Evolutionary conservation across 148 eudicot genomes (phyloP).

Genomic region (Cornus florida): DNA sequence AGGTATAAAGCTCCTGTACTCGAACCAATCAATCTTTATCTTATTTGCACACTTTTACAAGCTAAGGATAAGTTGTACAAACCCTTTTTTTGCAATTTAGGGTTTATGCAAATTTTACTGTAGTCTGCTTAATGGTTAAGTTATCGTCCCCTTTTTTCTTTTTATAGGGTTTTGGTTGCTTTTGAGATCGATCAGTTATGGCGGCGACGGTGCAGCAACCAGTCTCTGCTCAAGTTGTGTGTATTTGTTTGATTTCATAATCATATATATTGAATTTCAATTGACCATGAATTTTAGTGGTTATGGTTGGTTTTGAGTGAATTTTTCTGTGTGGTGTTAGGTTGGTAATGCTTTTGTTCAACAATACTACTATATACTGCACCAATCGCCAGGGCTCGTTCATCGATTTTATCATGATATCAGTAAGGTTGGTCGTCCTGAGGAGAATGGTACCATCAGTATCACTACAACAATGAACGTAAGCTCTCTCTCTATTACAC

Average conservation of each 20-base stretch:
- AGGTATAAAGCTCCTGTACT: background rate
- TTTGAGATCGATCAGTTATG: constrained; percentile 16
- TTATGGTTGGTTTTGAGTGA: background rate
- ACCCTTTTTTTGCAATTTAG: background rate
- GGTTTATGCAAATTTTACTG: background rate
- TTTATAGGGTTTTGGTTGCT: constrained; percentile 10
- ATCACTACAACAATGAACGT: constrained; percentile 78
- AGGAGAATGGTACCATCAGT: constrained; percentile 47
- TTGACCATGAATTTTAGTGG: background rate
- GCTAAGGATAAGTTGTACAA: too few relatives aligned
- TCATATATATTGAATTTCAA: background rate
- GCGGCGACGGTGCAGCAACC: constrained; percentile 31
- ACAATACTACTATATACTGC: constrained; percentile 71
- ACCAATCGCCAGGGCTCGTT: constrained; percentile 65
- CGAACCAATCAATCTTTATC: background rate
- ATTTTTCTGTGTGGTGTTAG: constrained; percentile 25
- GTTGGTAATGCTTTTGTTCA: constrained; percentile 85
- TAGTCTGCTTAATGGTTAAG: background rate
- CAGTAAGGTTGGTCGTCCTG: constrained; percentile 74
- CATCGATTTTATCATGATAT: constrained; percentile 70
- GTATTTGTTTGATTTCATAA: constrained; percentile 9
- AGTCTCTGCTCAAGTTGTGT: constrained; percentile 54
- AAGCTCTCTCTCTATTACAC: constrained; percentile 14
- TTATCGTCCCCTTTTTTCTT: background rate
- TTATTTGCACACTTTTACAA: background rate